Percentiles rank a stretch among this genome's conserved stretches.
Conservation (phyloP, 768 basidiomycete species). For the Gymnopilus junonius region DNA sequence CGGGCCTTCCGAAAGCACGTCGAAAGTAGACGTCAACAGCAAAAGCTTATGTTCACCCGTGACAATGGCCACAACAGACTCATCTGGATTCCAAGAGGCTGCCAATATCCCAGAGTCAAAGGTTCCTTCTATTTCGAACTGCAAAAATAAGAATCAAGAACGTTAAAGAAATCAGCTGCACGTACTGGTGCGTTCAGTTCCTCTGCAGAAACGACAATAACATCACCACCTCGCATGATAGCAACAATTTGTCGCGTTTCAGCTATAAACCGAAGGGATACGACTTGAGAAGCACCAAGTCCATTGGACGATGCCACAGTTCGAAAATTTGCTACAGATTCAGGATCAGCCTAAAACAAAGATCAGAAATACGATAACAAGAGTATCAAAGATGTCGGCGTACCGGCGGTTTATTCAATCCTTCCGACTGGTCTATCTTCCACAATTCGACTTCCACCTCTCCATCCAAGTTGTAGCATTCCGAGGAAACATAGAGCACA, state of each 20-base stretch:
- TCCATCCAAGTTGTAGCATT: conserved; percentile 46
- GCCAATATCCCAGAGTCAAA: conserved; percentile 84
- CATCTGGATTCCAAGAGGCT: conserved; percentile 92
- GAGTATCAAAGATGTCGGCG: background rate
- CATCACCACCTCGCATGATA: conserved; percentile 82
- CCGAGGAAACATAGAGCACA: conserved; percentile 60
- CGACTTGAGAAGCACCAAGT: conserved; percentile 44
- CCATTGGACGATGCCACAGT: conserved; percentile 32
- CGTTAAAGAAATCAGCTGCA: conserved; percentile 6
- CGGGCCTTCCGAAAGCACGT: conserved; percentile 80
- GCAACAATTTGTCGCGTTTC: conserved; percentile 71
- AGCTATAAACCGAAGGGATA: conserved; percentile 70
- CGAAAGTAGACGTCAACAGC: conserved; percentile 88
- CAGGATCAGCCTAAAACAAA: conserved; percentile 23
- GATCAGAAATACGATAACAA: background rate
- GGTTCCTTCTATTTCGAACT: conserved; percentile 85
- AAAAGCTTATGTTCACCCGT: conserved; percentile 89
- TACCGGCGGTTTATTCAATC: conserved; percentile 23
- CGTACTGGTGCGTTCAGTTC: conserved; percentile 51
- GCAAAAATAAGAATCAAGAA: conserved; percentile 20
- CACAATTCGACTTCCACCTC: conserved; percentile 65
- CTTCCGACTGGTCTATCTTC: conserved; percentile 38
- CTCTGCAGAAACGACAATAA: conserved; percentile 66
- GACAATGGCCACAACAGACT: conserved; percentile 79
- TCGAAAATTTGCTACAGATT: conserved; percentile 41